Conservation (phyloP, 163 green algal species). For the Scenedesmus sp. region DNA sequence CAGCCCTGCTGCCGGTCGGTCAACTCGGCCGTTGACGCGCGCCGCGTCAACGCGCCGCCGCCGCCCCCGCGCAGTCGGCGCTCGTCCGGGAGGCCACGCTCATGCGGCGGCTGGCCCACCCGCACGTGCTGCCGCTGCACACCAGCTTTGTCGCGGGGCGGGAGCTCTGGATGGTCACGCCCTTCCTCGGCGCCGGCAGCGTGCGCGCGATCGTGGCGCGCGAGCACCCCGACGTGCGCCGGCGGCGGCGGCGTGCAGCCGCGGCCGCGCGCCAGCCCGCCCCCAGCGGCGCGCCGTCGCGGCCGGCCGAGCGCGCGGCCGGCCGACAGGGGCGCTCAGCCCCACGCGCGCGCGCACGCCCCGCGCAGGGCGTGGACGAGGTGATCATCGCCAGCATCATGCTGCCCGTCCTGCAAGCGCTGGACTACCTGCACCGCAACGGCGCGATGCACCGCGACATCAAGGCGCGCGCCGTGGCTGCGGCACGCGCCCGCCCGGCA, state of each 20-base stretch:
- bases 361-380: constrained; percentile 89
- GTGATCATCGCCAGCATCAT: constrained; percentile 92
- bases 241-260: neutral
- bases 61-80: constrained; percentile 70
- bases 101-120: constrained; percentile 92
- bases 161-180: constrained; percentile 98
- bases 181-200: constrained; percentile 90
- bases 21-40: too few relatives aligned
- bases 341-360: too few relatives aligned
- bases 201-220: constrained; percentile 98
- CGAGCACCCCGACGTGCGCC: constrained; percentile 69
- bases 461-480: constrained; percentile 86
- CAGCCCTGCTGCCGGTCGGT: neutral
- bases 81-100: constrained; percentile 95
- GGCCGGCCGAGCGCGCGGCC: too few relatives aligned
- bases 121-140: constrained; percentile 94
- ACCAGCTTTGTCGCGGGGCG: constrained; percentile 91
- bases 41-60: too few relatives aligned
- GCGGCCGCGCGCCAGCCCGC: too few relatives aligned
- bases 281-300: too few relatives aligned
- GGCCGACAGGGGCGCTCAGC: too few relatives aligned
- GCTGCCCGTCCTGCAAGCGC: constrained; percentile 89
- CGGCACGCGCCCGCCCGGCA: too few relatives aligned
- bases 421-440: constrained; percentile 96
- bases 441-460: constrained; percentile 97